Evolutionary conservation across 2,329 filamentous ascomycete species (phyloP).

Genomic region (Cordyceps cicadae): DNA sequence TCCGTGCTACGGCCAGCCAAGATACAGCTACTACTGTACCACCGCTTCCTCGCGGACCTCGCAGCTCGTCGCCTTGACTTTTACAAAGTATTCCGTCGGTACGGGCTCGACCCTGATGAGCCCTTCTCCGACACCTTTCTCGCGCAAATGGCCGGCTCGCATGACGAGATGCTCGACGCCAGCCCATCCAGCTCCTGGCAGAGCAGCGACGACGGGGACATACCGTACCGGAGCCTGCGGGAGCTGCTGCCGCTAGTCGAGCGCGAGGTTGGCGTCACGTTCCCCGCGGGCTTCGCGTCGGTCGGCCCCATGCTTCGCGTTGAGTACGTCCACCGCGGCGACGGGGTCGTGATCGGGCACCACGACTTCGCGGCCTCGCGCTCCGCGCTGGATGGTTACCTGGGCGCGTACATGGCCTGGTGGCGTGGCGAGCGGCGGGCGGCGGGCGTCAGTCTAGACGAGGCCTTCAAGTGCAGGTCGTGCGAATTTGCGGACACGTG

Average conservation of each 20-base stretch:
- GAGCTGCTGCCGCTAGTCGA: slow-evolving; percentile 39
- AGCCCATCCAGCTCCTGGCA: slow-evolving; percentile 26
- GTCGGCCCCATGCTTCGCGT: slow-evolving; percentile 44
- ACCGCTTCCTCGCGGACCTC: slow-evolving; percentile 70
- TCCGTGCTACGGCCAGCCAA: slow-evolving; percentile 67
- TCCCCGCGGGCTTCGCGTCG: slow-evolving; percentile 40
- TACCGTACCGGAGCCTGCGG: slow-evolving; percentile 41
- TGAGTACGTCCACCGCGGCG: slow-evolving; percentile 44
- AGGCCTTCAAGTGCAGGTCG: slow-evolving; percentile 77
- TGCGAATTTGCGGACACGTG: slow-evolving; percentile 80
- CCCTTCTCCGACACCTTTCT: slow-evolving; percentile 74
- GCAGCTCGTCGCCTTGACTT: slow-evolving; percentile 65
- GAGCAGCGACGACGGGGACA: slow-evolving; percentile 15
- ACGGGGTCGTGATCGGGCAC: slow-evolving; percentile 46
- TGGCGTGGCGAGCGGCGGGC: slow-evolving; percentile 72
- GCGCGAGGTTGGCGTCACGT: slow-evolving; percentile 41
- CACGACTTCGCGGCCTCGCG: slow-evolving; percentile 60
- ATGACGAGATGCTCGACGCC: slow-evolving; percentile 57
- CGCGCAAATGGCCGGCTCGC: slow-evolving; percentile 60
- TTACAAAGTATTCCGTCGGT: slow-evolving; percentile 59
- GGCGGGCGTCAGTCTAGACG: slow-evolving; percentile 69
- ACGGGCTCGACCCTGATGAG: slow-evolving; percentile 56
- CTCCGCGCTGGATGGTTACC: slow-evolving; percentile 53
- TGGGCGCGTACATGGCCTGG: slow-evolving; percentile 69
- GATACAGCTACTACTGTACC: slow-evolving; percentile 86